Conservation (phyloP, 2,329 filamentous ascomycete species). For the Claviceps pazoutovae region DNA sequence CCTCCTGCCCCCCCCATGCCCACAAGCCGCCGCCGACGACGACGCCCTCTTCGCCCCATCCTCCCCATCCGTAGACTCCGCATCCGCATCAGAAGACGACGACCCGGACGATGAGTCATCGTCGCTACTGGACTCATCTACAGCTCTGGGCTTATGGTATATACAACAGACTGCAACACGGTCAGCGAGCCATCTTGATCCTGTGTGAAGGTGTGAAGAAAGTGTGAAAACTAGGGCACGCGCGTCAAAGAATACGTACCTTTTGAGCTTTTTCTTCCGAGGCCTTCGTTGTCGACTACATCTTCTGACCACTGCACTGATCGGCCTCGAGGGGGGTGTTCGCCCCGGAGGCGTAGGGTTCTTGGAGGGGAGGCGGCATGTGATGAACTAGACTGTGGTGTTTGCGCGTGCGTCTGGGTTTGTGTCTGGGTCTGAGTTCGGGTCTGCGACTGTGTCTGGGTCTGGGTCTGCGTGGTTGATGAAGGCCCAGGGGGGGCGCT, state of each 20-base stretch:
- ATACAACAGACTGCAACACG: slow-evolving; percentile 78
- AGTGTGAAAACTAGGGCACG: too few relatives aligned
- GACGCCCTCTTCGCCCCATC: slow-evolving; percentile 7
- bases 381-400: slow-evolving; percentile 13
- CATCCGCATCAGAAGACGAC: slow-evolving; percentile 9
- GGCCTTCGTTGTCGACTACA: slow-evolving; percentile 87
- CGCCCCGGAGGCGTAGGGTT: slow-evolving; percentile 39
- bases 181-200: too few relatives aligned
- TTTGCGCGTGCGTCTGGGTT: slow-evolving; percentile 13
- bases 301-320: slow-evolving; percentile 86
- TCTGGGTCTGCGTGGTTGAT: background rate
- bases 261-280: slow-evolving; percentile 91
- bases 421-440: background rate
- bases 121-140: slow-evolving; percentile 59
- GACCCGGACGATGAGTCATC: slow-evolving; percentile 43
- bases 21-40: background rate
- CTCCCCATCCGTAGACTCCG: slow-evolving; percentile 4
- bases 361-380: slow-evolving; percentile 16
- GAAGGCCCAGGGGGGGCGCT: background rate
- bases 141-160: slow-evolving; percentile 72
- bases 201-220: too few relatives aligned
- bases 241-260: slow-evolving; percentile 31
- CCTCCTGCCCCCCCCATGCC: background rate
- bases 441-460: slow-evolving; percentile 8
- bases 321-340: slow-evolving; percentile 31